Evolutionary conservation across 2,329 filamentous ascomycete species (phyloP).

Genomic region (Paraphoma sp.): DNA sequence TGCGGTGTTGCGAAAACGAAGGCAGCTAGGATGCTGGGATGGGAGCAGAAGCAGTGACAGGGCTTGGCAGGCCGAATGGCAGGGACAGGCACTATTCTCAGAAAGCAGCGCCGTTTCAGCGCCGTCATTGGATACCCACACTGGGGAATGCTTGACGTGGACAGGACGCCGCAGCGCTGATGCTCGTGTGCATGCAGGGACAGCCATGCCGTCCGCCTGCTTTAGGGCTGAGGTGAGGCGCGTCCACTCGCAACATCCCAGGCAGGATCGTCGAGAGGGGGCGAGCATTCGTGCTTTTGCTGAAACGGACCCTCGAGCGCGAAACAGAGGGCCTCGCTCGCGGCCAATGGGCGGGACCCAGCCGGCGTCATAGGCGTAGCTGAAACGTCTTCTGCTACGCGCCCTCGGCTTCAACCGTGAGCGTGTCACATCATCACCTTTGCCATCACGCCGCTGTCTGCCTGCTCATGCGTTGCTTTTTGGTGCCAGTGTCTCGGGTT

Average conservation of each 20-base stretch:
- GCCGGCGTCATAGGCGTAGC: constrained; percentile 5
- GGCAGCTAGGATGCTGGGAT: constrained; percentile 4
- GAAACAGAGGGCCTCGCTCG: constrained; percentile 28
- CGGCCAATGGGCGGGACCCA: background rate
- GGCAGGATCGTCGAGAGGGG: constrained; percentile 22
- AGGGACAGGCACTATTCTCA: constrained; percentile 14
- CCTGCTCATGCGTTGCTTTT: constrained; percentile 5
- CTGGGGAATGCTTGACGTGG: constrained; percentile 2
- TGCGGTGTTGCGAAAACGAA: constrained; percentile 12
- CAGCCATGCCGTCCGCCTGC: constrained; percentile 7
- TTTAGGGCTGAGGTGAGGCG: constrained; percentile 26
- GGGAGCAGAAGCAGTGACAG: constrained; percentile 16
- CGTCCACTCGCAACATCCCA: constrained; percentile 18
- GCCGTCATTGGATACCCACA: constrained; percentile 5
- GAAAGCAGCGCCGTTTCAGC: constrained; percentile 11
- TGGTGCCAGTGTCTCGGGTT: background rate
- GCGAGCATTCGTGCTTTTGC: constrained; percentile 20
- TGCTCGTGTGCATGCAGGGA: background rate
- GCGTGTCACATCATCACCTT: constrained; percentile 19
- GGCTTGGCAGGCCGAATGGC: constrained; percentile 15
- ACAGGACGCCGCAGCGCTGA: background rate
- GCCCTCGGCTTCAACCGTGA: constrained; percentile 13
- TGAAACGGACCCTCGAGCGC: constrained; percentile 26
- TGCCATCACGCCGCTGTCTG: background rate
- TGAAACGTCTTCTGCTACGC: constrained; percentile 27